Evolutionary conservation across 225 moss, liverwort and hornwort genomes (phyloP), one percentile per base, ranked within the genome.

Genomic region (Bryum argenteum): DNA sequence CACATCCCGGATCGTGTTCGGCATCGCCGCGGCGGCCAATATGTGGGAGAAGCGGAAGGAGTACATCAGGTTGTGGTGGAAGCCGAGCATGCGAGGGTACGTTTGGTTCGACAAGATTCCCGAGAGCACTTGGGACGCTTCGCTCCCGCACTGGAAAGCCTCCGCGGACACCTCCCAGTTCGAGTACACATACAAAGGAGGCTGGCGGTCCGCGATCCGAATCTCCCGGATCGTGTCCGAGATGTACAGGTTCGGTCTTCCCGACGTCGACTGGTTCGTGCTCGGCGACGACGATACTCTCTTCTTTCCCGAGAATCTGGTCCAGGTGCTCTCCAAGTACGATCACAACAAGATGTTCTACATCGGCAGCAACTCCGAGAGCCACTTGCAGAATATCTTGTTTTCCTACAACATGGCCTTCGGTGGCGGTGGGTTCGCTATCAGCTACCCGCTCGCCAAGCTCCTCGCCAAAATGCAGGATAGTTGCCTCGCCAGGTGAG

Each of bases 381-480:
- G 87, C 37, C 87, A 87, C 52, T 13, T 83, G 58, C 83, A 87
- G 67, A 87, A 87, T 1, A 52, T 87, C 3, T 55, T 84, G 37
- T 87, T 87, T 16, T 87, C 87, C 6, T 87, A 83, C 0, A 79
- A 84, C 41, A 87, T 87, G 87, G 83, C 87, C 16, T 87, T 84
- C 28, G 87, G 87, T 24, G 87, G 87, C 21, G 87, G 81, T 8
- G 87, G 87, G 10, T 87, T 83, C 8, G 87, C 81, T 7, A 43
- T 87, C 53, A 87, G 81, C 28, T 79, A 78, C 62, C 87, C 87
- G 9, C 73, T 81, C 13, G 87, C 54, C 6, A 84, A 87, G 39
- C 1, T 75, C 13, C 40, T 87, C 52, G 19, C 83, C 10, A 78
- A 68, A 38, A 81, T 84, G 72, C 87, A 87, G 44, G 87, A 87